Conservation (phyloP, 139 green algal genomes). For the Bryopsis sp. region DNA sequence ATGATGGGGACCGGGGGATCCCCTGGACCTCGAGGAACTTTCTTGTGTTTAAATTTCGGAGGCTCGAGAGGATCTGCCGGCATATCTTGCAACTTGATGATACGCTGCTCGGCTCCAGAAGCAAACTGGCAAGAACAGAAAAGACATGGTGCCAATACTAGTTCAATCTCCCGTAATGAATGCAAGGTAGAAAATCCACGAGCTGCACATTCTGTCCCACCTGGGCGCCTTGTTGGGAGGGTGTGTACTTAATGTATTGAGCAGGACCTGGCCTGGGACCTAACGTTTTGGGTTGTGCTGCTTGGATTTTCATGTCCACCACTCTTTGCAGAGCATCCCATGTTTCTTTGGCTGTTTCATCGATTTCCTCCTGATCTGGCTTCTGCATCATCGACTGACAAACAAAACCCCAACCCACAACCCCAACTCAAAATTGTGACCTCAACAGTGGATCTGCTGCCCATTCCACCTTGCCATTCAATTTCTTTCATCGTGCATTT, state of each 20-base stretch:
- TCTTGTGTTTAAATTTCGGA: constrained; percentile 91
- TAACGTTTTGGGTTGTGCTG: constrained; percentile 67
- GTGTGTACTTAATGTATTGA: constrained; percentile 95
- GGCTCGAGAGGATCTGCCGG: constrained; percentile 92
- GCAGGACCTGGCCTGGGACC: constrained; percentile 56
- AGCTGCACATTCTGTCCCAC: no score
- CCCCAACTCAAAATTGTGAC: background rate
- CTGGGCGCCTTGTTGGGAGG: constrained; percentile 48
- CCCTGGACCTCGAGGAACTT: constrained; percentile 71
- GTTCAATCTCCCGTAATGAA: background rate
- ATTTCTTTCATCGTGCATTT: background rate
- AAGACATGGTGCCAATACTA: background rate
- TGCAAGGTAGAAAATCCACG: no score
- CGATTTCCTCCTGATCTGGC: constrained; percentile 74
- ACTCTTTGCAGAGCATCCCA: constrained; percentile 51
- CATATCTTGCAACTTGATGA: constrained; percentile 97
- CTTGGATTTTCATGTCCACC: constrained; percentile 68
- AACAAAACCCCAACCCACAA: background rate
- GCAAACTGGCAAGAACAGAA: constrained; percentile 30
- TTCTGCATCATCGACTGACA: constrained; percentile 38
- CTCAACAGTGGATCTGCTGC: background rate
- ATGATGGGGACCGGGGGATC: constrained; percentile 91
- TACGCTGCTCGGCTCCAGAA: constrained; percentile 67
- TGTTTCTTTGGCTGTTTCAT: constrained; percentile 57
- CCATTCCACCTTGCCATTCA: background rate